Conservation (phyloP, 352 stramenopile species). For the Phytopythium montanum region DNA sequence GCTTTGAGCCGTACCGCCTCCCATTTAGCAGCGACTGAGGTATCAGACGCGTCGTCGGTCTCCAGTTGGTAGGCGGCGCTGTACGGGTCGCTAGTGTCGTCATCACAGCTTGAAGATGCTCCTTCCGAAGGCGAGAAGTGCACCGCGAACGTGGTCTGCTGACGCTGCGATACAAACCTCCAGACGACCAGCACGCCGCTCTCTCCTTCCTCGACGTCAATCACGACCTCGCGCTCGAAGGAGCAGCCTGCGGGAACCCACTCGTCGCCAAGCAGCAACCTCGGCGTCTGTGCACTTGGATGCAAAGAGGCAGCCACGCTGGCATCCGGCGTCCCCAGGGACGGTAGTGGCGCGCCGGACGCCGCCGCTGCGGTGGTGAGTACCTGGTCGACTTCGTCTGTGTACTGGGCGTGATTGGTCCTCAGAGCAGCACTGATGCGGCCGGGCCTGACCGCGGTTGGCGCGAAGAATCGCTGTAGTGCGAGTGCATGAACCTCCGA, state of each 20-base stretch:
- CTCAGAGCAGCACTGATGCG: neutral
- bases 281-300: neutral
- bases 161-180: constrained; percentile 35
- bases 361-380: neutral
- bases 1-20: constrained; percentile 28
- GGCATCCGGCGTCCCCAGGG: neutral
- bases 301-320: neutral
- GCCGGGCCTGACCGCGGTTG: constrained; percentile 13
- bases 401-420: constrained; percentile 12
- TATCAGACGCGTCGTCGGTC: neutral
- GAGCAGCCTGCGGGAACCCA: constrained; percentile 25
- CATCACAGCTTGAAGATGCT: constrained; percentile 2
- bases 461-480: constrained; percentile 26
- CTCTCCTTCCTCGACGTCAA: constrained; percentile 6
- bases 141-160: constrained; percentile 27
- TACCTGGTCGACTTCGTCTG: constrained; percentile 17
- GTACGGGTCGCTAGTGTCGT: constrained; percentile 18
- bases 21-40: constrained; percentile 3
- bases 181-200: constrained; percentile 28
- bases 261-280: constrained; percentile 5
- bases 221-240: constrained; percentile 16
- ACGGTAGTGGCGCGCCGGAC: neutral
- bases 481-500: constrained; percentile 10
- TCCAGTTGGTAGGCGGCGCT: constrained; percentile 4
- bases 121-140: constrained; percentile 1